Base-by-base conservation (phyloP, 495 filamentous ascomycete genomes). In the Entonaema liquescens region DNA sequence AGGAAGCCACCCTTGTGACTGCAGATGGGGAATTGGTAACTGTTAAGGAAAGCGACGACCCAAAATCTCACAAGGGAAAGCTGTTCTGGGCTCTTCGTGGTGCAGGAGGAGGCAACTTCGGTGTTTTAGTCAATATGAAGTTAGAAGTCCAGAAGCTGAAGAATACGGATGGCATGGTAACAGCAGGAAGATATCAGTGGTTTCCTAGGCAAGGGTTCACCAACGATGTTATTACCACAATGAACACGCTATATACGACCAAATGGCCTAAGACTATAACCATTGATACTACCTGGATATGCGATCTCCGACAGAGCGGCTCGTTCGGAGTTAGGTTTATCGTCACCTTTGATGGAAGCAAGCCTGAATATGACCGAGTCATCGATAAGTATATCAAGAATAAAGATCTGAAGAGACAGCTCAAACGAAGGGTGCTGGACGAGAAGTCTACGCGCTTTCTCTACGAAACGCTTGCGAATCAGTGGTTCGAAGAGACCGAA, bases 381-480 rank as follows among this genome's bases (percentile, higher is more conserved):
- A 74, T 73, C n/a, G 44, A 63, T 44, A 54, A 65, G 28, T 33
- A 44, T 17, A 63, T 63, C 21, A 1, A 62, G 26, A 0, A 47
- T n/a, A n/a, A 67, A 56, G 55, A 49, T 2, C 55, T 74, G 0
- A 28, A 50, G 12, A n/a, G 57, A n/a, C 72, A 74, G 29, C 65
- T 78, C 36, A 74, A 66, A 52, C 72, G 69, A 5, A 50, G 76
- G n/a, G 12, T 62, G 8, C 26, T 75, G 2, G 12, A 31, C 0
- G 76, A 78, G 17, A 61, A 65, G n/a, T 78, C 76, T 11, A 70
- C 73, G 1, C 76, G 71, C 23, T 78, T 77, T 56, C 63, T 77
- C 3, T 61, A 77, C 44, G 76, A 78, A 31, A 77, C 75, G 0
- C 75, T 78, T 7, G 75, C 70, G 15, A 36, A 23, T n/a, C 76